phyloP scores from a whole-genome alignment of 441 rosid genomes.

The Kokia cookei region DNA sequence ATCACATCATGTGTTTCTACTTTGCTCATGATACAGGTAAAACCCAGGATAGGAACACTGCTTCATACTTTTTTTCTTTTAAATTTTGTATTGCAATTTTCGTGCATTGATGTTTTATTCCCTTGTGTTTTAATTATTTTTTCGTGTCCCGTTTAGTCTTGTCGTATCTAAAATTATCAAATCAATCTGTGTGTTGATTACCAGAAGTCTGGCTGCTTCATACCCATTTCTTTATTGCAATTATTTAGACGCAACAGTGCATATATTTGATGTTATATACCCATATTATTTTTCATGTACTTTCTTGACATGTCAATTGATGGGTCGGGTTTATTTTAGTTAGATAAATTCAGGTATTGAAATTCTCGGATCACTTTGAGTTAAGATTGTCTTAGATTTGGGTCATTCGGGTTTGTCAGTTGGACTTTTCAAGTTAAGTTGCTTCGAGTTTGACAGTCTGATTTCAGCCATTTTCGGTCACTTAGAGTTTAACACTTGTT shows the following conservation, averaged over 20 bases:
- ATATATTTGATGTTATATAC: not conserved
- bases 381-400: too few relatives aligned
- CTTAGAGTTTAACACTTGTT: too few relatives aligned
- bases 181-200: not conserved
- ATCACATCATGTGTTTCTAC: conserved; percentile 85
- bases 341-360: too few relatives aligned
- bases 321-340: too few relatives aligned
- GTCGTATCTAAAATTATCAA: not conserved
- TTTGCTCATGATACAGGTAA: conserved; percentile 87
- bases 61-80: not conserved
- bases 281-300: not conserved
- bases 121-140: not conserved
- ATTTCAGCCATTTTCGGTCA: too few relatives aligned
- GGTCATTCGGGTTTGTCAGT: too few relatives aligned
- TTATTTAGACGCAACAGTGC: not conserved
- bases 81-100: not conserved
- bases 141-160: not conserved
- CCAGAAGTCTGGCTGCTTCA: not conserved
- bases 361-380: too few relatives aligned
- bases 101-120: not conserved
- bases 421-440: too few relatives aligned
- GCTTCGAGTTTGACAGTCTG: too few relatives aligned
- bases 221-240: not conserved
- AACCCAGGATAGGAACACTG: not conserved
- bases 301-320: too few relatives aligned